phyloP scores from a whole-genome alignment of 1,284 basidiomycete species.

The Entoloma clypeatum region DNA sequence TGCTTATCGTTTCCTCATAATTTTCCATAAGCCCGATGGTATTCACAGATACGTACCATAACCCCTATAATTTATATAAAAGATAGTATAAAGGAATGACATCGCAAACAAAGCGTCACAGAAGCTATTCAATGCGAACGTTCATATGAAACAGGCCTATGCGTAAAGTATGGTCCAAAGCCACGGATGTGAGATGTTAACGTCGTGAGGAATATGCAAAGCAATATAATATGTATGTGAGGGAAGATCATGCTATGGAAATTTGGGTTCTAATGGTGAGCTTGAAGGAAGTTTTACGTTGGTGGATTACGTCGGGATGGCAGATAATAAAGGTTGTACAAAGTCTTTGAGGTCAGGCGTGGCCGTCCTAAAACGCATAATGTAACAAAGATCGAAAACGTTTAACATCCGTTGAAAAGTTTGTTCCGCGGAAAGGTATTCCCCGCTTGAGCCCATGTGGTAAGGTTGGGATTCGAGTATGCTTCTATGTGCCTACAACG shows the following conservation, averaged over 20 bases:
- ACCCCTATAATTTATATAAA: no score
- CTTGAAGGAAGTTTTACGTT: conserved; percentile 4
- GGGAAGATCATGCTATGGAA: conserved; percentile 5
- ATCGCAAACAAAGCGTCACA: no score
- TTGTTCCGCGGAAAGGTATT: conserved; percentile 70
- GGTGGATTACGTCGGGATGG: conserved; percentile 1
- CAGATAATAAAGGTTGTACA: background rate
- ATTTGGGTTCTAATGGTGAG: background rate
- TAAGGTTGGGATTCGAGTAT: conserved; percentile 70
- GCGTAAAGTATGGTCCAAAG: no score
- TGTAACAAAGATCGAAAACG: background rate
- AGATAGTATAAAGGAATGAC: no score
- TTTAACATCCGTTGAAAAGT: conserved; percentile 50
- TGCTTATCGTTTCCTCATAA: background rate
- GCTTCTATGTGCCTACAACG: conserved; percentile 57
- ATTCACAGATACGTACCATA: background rate
- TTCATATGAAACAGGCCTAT: no score
- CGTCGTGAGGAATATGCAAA: conserved; percentile 19
- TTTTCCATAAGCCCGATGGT: no score
- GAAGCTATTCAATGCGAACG: no score
- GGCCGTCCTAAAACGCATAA: conserved; percentile 7
- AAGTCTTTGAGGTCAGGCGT: background rate
- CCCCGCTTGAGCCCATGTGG: conserved; percentile 68
- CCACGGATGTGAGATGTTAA: conserved; percentile 16
- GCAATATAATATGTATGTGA: conserved; percentile 15